Conservation (phyloP, 2,329 filamentous ascomycete species). For the Ophiocordyceps unilateralis region DNA sequence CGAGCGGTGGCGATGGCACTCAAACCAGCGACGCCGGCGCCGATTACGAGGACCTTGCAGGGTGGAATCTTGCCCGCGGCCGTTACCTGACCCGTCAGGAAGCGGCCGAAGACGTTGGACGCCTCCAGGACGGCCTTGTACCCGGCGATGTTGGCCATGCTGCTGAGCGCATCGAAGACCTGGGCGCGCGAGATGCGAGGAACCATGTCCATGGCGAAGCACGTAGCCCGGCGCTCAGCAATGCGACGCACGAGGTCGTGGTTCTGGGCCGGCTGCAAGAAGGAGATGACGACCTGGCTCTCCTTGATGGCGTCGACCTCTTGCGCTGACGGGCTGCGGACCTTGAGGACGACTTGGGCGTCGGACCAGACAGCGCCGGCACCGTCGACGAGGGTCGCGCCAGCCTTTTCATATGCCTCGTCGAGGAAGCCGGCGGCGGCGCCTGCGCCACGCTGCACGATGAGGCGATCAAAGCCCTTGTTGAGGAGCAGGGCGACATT, state of each 20-base stretch:
- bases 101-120: conserved; percentile 76
- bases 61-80: conserved; percentile 82
- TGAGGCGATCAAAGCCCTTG: conserved; percentile 62
- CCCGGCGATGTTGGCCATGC: conserved; percentile 87
- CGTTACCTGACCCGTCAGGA: conserved; percentile 77
- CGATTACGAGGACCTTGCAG: conserved; percentile 79
- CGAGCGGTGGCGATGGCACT: conserved; percentile 78
- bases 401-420: conserved; percentile 58
- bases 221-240: conserved; percentile 51
- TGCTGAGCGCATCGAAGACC: conserved; percentile 74
- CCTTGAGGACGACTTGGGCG: conserved; percentile 70
- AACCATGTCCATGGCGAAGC: conserved; percentile 87
- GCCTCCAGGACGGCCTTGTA: conserved; percentile 87
- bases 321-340: conserved; percentile 53
- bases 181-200: conserved; percentile 80
- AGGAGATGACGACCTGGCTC: conserved; percentile 62
- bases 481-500: conserved; percentile 71
- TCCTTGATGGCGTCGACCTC: conserved; percentile 53
- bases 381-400: conserved; percentile 57
- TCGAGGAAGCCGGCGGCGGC: conserved; percentile 61
- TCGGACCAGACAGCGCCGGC: conserved; percentile 52
- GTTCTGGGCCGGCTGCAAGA: conserved; percentile 72
- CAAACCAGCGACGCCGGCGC: conserved; percentile 74
- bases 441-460: conserved; percentile 72
- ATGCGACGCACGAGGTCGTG: conserved; percentile 57